Conservation (phyloP, 2,329 filamentous ascomycete species). For the Teratosphaeria pseudoeucalypti region DNA sequence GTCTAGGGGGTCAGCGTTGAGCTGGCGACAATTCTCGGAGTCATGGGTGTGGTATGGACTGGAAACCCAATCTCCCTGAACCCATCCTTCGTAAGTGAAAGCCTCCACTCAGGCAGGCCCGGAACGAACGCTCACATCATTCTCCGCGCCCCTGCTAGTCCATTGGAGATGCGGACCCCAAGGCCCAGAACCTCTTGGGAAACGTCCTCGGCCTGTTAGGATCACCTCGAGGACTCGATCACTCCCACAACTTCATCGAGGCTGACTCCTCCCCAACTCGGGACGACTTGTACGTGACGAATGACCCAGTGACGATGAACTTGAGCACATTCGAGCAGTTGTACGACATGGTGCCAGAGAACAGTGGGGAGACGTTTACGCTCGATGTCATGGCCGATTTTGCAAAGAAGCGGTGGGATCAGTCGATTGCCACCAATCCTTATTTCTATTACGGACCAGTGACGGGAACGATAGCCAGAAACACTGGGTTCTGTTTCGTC, state of each 20-base stretch:
- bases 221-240: conserved; percentile 27
- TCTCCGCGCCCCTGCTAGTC: not conserved
- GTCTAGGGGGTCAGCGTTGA: conserved; percentile 20
- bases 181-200: conserved; percentile 30
- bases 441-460: conserved; percentile 18
- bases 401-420: conserved; percentile 13
- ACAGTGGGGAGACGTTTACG: conserved; percentile 10
- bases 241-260: conserved; percentile 46
- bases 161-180: conserved; percentile 9
- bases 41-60: conserved; percentile 17
- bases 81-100: conserved; percentile 6
- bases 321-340: conserved; percentile 41
- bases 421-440: conserved; percentile 13
- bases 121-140: not conserved
- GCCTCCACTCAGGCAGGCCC: too few species aligned
- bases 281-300: conserved; percentile 38
- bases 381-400: conserved; percentile 15
- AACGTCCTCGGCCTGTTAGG: conserved; percentile 10
- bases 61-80: conserved; percentile 31
- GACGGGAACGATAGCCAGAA: conserved; percentile 12
- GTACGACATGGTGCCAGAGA: conserved; percentile 20
- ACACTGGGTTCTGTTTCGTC: conserved; percentile 13
- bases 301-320: conserved; percentile 41
- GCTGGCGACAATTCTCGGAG: conserved; percentile 15
- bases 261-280: conserved; percentile 43